Evolutionary conservation across 768 basidiomycete genomes (phyloP), one percentile per base, ranked within the genome.

Genomic region (Gloeopeniophorella convolvens): DNA sequence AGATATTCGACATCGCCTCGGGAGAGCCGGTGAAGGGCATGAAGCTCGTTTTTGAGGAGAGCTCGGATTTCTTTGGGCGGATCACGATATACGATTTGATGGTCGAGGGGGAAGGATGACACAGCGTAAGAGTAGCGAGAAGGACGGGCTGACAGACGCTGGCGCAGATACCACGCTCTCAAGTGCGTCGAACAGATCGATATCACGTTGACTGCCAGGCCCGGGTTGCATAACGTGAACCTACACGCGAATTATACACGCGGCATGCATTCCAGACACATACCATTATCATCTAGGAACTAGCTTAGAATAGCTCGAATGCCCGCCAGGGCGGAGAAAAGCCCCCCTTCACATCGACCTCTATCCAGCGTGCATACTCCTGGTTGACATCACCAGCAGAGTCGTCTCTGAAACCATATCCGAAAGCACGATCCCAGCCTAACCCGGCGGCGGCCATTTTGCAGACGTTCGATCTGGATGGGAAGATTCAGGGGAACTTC

Each of bases 11-110:
- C 46, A 62, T 90, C 10, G 34, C 48, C 11, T 33, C 62, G 12
- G 48, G 32, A 8, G 51, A 55, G 2, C 32, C 50, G 9, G 66
- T 82, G 13, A 65, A 58, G 48, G 68, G 71, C 15, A 51, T 91
- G 56, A 84, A 77, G 64, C 64, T 92, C 11, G 69, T 85, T 5
- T 91, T 92, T 54, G 82, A 87, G 58, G 75, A 80, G 62, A 87
- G 86, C 63, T 89, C 89, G 16, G 89, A 90, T 66, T 85, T 90
- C 60, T 91, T 89, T 61, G 89, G 89, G 45, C 75, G 88, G 65
- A 74, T 89, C 36, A 86, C 79, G 7, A 62, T 89, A 34, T 89
- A 89, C 61, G 82, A 88, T 61, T 59, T 89, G 27, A 50, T 48
- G 46, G 40, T 56, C 8, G 55, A 56, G n/a, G 56, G 56, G 13